phyloP scores from a whole-genome alignment of 73 alveolate species.

The Paramecium primaurelia region DNA sequence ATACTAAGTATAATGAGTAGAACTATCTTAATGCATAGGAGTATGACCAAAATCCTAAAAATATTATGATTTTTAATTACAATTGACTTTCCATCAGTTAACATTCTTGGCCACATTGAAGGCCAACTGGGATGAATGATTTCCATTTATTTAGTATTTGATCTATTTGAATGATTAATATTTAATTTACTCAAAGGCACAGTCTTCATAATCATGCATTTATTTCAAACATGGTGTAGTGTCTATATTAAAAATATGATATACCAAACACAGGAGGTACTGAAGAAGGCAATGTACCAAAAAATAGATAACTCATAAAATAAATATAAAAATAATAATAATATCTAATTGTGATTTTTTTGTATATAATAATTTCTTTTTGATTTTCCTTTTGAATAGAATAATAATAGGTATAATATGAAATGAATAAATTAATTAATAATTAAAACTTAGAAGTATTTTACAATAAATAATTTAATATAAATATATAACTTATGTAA shows the following conservation, averaged over 20 bases:
- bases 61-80: not conserved
- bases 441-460: not conserved
- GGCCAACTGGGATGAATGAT: constrained; percentile 72
- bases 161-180: not conserved
- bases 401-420: not conserved
- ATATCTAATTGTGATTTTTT: not conserved
- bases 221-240: constrained; percentile 77
- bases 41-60: constrained; percentile 42
- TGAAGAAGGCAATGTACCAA: constrained; percentile 50
- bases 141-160: constrained; percentile 55
- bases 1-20: constrained; percentile 55
- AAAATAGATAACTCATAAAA: constrained; percentile 47
- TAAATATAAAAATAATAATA: not conserved
- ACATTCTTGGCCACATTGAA: constrained; percentile 68
- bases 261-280: constrained; percentile 63
- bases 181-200: constrained; percentile 75
- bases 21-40: constrained; percentile 61
- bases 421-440: not conserved
- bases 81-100: constrained; percentile 66
- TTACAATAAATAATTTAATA: not conserved
- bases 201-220: constrained; percentile 88
- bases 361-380: not conserved
- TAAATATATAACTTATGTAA: not conserved
- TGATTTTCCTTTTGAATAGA: too few relatives aligned
- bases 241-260: not conserved